Evolutionary conservation across 2,329 filamentous ascomycete genomes (phyloP).

Genomic region (Thermothelomyces thermophilus): DNA sequence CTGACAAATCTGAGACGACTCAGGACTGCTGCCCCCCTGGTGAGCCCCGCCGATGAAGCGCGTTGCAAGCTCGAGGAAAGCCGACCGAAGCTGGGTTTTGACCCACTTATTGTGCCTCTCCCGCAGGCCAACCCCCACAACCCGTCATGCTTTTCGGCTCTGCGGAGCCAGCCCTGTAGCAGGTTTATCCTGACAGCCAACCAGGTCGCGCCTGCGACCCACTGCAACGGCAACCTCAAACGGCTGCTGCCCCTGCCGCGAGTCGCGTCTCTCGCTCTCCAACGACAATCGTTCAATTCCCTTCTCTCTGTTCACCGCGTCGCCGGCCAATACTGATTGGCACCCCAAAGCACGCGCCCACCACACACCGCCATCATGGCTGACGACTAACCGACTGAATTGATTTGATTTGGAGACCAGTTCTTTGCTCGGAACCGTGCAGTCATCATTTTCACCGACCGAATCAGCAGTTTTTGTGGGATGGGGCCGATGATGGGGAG

Average conservation of each 20-base stretch:
- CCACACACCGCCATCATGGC: too few relatives aligned
- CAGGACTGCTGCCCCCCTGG: slow-evolving; percentile 26
- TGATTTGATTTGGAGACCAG: too few relatives aligned
- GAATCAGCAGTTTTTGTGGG: too few relatives aligned
- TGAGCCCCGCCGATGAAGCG: slow-evolving; percentile 19
- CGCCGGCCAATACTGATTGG: too few relatives aligned
- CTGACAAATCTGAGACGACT: slow-evolving; percentile 40
- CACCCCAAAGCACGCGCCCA: too few relatives aligned
- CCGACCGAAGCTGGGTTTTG: too few relatives aligned
- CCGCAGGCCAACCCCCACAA: slow-evolving; percentile 17
- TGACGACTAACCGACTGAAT: too few relatives aligned
- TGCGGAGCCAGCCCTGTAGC: slow-evolving; percentile 20
- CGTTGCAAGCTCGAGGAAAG: too few relatives aligned
- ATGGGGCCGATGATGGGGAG: too few relatives aligned
- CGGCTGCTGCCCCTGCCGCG: slow-evolving; percentile 28
- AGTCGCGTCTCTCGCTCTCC: slow-evolving; percentile 28
- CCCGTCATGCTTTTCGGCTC: slow-evolving; percentile 11
- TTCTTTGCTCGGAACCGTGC: too few relatives aligned
- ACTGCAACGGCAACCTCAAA: slow-evolving; percentile 39
- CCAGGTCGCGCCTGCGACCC: slow-evolving; percentile 24
- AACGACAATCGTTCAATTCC: slow-evolving; percentile 26
- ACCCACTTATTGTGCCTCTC: slow-evolving; percentile 22
- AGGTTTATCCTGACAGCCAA: slow-evolving; percentile 28
- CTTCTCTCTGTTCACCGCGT: too few relatives aligned
- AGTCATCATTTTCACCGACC: too few relatives aligned